A percentile compares a stretch with the other conserved stretches of the same genome.
phyloP scores from a whole-genome alignment of 768 basidiomycete genomes.

The Termitomyces sp. region DNA sequence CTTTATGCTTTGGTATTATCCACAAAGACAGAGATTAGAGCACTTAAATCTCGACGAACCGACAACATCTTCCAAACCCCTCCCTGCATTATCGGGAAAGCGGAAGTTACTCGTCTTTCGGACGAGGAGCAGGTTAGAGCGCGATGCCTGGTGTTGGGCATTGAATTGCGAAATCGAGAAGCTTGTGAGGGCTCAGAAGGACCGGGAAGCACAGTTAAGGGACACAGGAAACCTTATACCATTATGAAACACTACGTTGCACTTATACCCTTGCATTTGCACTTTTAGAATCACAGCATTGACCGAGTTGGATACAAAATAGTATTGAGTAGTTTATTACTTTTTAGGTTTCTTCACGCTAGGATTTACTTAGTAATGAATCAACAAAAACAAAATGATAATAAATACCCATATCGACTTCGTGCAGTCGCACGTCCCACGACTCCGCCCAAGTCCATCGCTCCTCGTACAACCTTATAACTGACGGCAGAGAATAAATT shows the following conservation, averaged over 20 bases:
- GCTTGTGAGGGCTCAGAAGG: slow-evolving; percentile 53
- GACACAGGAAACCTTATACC: slow-evolving; percentile 55
- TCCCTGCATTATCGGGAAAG: slow-evolving; percentile 53
- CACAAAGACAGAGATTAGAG: slow-evolving; percentile 24
- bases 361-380: slow-evolving; percentile 10
- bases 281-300: slow-evolving; percentile 4
- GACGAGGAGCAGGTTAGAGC: slow-evolving; percentile 78
- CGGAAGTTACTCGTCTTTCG: slow-evolving; percentile 62
- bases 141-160: slow-evolving; percentile 95
- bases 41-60: slow-evolving; percentile 16
- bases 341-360: slow-evolving; percentile 87
- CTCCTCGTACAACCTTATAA: slow-evolving; percentile 93
- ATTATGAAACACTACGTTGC: slow-evolving; percentile 14
- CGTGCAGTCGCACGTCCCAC: slow-evolving; percentile 75
- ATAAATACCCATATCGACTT: slow-evolving; percentile 85
- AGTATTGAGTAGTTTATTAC: slow-evolving; percentile 25
- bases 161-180: slow-evolving; percentile 88
- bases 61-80: slow-evolving; percentile 18
- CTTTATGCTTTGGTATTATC: slow-evolving; percentile 74
- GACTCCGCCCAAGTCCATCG: slow-evolving; percentile 87
- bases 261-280: slow-evolving; percentile 8
- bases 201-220: slow-evolving; percentile 62
- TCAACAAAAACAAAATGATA: neutral
- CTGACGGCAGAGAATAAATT: slow-evolving; percentile 33
- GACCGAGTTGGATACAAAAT: neutral